These are phyloP conservation scores for Globisporangium emineosum DNA, from an alignment of 352 stramenopile genomes.

Conservation along the genomic window DNA sequence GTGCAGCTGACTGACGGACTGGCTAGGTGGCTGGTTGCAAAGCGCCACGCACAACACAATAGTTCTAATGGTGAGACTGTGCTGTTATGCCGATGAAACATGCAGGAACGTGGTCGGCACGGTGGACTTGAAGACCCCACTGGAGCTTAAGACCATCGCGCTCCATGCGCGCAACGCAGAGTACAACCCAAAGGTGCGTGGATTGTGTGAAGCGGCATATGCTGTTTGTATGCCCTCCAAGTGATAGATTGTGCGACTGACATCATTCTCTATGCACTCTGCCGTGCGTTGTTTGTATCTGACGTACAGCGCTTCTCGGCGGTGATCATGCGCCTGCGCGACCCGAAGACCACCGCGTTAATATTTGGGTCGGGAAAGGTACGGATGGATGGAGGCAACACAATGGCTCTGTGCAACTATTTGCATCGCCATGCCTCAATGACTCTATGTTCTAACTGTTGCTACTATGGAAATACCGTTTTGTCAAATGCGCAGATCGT, in stretches of 20 bases:
- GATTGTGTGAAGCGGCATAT: conserved; percentile 1
- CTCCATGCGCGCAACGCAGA: conserved; percentile 97
- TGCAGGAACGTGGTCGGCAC: conserved; percentile 93
- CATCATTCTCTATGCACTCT: neutral
- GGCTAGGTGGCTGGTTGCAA: neutral
- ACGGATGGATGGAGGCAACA: neutral
- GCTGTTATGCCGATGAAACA: neutral
- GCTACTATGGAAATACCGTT: neutral
- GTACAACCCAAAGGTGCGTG: conserved; percentile 97
- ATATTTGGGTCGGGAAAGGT: conserved; percentile 97
- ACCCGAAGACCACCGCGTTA: conserved; percentile 97
- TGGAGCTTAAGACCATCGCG: conserved; percentile 98
- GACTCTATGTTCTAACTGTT: neutral
- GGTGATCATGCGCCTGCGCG: conserved; percentile 94
- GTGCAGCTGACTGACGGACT: neutral
- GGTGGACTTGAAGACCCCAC: conserved; percentile 92
- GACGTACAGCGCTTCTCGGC: conserved; percentile 89
- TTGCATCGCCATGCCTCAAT: neutral
- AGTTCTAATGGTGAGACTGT: too few species aligned
- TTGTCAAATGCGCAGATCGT: conserved; percentile 54
- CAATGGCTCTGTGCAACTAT: neutral
- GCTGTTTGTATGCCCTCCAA: neutral
- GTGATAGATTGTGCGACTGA: neutral
- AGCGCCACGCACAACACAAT: neutral
- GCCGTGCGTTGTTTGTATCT: neutral